Base-by-base conservation (phyloP, 2,329 filamentous ascomycete species). In the Talaromyces sp. region DNA sequence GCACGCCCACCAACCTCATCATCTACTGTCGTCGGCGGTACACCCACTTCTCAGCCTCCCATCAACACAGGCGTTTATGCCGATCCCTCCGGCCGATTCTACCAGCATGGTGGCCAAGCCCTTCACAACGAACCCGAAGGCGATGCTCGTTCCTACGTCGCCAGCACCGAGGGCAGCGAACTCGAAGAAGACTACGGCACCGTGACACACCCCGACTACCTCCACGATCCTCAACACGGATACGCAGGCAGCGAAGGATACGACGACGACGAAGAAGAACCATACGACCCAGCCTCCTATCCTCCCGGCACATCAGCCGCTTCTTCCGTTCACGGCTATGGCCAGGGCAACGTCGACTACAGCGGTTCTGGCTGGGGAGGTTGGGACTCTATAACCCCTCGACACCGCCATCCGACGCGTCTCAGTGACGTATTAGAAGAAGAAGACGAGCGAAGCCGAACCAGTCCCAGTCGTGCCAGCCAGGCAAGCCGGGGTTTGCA, bases 391-490 rank as follows among this genome's bases (percentile, higher is more conserved):
- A 82, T 92, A 68, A 89, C 89, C 27, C 85, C 88, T 5, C 76
- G 82, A 64, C 93, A 96, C 77, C 91, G 95, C 70, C 92, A 97
- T 78, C 93, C 93, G 0, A 96, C 93, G 8, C 83, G 93, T 65
- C 81, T 97, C 68, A 96, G 92, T 76, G 93, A 96, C 78, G 93
- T 97, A 31, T 84, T 95, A 34, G 90, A 93, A 73, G 90, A 93
- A 74, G 92, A 96, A 69, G 91, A 95, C 70, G 92, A 96, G 78
- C 84, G 82, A n/a, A 84, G 79, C 74, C 86, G 90, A 25, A 91
- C 90, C 15, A 91, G 90, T 70, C 88, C 88, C 11, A 89, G 88
- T 74, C 85, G 88, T 67, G 77, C 83, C 69, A 67, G 65, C 45
- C 65, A 67, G 47, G 65, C 61, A 15, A 88, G 75, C 61, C 70